These are phyloP conservation scores for Colletotrichum eleusines DNA, from an alignment of 2,329 filamentous ascomycete species.

Conservation along the genomic window DNA sequence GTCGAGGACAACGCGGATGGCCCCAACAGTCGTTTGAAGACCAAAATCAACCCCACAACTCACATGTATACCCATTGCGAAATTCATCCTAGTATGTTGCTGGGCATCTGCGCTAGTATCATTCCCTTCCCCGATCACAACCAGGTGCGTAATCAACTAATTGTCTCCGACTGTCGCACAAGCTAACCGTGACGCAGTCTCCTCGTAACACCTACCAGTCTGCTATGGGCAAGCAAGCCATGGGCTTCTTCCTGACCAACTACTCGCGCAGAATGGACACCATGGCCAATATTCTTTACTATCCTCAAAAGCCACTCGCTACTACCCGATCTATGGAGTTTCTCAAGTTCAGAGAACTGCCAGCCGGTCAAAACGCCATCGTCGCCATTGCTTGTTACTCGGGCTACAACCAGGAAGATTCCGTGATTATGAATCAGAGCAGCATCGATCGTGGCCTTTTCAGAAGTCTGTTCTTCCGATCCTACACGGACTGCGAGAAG, in stretches of 20 bases:
- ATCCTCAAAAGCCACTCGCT: slow-evolving; percentile 96
- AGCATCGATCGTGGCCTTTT: slow-evolving; percentile 98
- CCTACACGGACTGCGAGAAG: slow-evolving; percentile 98
- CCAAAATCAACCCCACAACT: slow-evolving; percentile 85
- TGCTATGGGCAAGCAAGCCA: slow-evolving; percentile 99
- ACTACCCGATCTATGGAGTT: slow-evolving; percentile 99
- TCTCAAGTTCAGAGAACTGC: slow-evolving; percentile 96
- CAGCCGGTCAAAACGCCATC: slow-evolving; percentile 97
- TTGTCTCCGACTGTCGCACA: slow-evolving; percentile 12
- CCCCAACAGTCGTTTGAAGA: slow-evolving; percentile 88
- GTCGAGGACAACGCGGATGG: slow-evolving; percentile 72
- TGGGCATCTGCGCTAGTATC: slow-evolving; percentile 98
- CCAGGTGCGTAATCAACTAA: slow-evolving; percentile 65
- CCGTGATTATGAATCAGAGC: slow-evolving; percentile 99
- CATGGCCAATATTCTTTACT: slow-evolving; percentile 99
- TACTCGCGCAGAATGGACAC: slow-evolving; percentile 98
- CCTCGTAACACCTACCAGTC: slow-evolving; percentile 99
- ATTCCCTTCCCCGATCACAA: slow-evolving; percentile 99
- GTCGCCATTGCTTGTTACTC: slow-evolving; percentile 98
- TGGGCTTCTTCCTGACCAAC: slow-evolving; percentile 99
- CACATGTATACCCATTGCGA: slow-evolving; percentile 98
- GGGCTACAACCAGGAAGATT: slow-evolving; percentile 99
- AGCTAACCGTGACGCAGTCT: slow-evolving; percentile 68
- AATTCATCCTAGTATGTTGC: slow-evolving; percentile 98
- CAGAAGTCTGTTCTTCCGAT: slow-evolving; percentile 96